phyloP scores from a whole-genome alignment of 208 protist species.

The Novymonas esmeraldas region DNA sequence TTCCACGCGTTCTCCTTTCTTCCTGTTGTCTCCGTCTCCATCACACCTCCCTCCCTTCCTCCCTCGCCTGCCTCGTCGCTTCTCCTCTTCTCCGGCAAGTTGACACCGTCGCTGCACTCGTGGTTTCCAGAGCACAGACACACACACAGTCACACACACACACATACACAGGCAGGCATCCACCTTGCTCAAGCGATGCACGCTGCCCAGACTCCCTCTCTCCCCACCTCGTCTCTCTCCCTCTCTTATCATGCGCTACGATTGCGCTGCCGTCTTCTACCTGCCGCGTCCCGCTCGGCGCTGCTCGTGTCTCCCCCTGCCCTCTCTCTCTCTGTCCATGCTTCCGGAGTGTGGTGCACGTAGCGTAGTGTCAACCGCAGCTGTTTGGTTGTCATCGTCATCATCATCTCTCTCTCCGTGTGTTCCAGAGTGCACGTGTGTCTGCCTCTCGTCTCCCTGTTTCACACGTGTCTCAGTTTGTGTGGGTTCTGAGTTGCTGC shows the following conservation, averaged over 20 bases:
- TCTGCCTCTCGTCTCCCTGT: no score
- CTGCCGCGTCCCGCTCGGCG: no score
- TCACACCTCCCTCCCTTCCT: not conserved
- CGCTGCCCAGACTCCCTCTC: not conserved
- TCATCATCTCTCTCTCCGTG: no score
- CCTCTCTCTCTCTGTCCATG: no score
- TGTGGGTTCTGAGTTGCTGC: no score
- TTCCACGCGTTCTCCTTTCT: not conserved
- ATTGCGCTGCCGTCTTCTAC: no score
- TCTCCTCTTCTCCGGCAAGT: not conserved
- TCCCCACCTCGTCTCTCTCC: not conserved
- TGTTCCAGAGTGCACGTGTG: no score
- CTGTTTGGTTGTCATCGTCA: no score
- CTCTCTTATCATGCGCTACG: not conserved
- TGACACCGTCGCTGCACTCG: not conserved
- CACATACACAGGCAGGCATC: not conserved
- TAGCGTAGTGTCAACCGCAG: no score
- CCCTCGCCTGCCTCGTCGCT: not conserved
- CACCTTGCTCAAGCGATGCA: not conserved
- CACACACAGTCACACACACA: not conserved
- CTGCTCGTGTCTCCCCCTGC: no score
- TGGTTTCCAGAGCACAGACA: not conserved
- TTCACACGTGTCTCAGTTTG: no score
- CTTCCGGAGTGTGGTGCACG: no score
- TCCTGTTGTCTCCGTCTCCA: not conserved